Base-by-base conservation (phyloP, 768 basidiomycete genomes). In the Kwoniella botswanensis region DNA sequence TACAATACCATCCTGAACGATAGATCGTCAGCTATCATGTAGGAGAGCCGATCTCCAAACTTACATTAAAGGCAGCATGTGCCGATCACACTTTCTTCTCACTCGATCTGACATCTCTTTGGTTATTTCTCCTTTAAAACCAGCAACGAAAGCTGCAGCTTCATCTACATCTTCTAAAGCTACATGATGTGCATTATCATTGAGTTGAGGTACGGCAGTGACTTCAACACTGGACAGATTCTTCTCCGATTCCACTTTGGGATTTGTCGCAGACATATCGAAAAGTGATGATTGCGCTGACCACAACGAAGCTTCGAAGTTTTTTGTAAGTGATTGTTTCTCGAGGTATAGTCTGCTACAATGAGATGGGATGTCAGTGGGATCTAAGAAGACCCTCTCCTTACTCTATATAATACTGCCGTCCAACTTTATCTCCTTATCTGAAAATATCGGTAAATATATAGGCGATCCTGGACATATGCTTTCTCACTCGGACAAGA, bases 61-160 rank as follows among this genome's bases (percentile, higher is more conserved):
- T 35, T 52, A 73, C 68, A 70, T 70, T 3, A 73, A 44, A 62
- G 72, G 72, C 9, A 77, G 54, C 6, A 77, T 35, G 41, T 74
- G n/a, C 62, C 64, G 42, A 59, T 80, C 79, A 50, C 72, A 73
- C 75, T 80, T 80, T 44, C 74, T 62, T 17, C 69, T 53, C 7
- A 80, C 74, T 17, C 74, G 61, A 15, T 68, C 57, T 2, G 76
- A 69, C 59, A 71, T 72, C 6, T 58, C 41, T 11, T 71, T 71
- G 44, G 74, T 72, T 24, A 80, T 67, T 44, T 73, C 64, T 2
- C 75, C 76, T 1, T 65, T 67, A 61, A 78, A 74, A n/a, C 73
- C 75, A 46, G 73, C 73, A n/a, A 78, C 79, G 35, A 80, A 68
- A 22, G 67, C 73, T 5, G 79, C 79, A 6, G 77, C 77, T 22